phyloP scores from a whole-genome alignment of 768 basidiomycete species.

The Termitomyces sp. region DNA sequence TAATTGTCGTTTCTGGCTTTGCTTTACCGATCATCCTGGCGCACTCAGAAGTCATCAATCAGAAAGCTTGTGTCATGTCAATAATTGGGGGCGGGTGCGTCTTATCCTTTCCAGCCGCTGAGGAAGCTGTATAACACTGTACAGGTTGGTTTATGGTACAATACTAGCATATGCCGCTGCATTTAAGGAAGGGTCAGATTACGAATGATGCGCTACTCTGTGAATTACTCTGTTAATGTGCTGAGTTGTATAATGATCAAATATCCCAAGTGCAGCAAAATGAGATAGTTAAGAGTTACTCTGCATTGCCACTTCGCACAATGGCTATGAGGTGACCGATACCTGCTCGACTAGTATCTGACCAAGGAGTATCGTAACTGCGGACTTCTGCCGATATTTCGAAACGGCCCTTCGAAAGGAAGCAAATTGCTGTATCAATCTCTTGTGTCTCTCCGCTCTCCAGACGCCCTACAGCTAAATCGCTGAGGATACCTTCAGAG shows the following conservation, averaged over 20 bases:
- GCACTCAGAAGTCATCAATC: conserved; percentile 83
- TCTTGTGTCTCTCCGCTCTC: conserved; percentile 45
- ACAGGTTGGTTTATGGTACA: conserved; percentile 81
- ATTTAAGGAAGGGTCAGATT: conserved; percentile 80
- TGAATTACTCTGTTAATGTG: conserved; percentile 7
- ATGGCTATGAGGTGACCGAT: conserved; percentile 34
- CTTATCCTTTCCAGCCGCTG: neutral
- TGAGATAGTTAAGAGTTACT: neutral
- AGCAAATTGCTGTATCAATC: conserved; percentile 57
- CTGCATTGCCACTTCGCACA: conserved; percentile 19
- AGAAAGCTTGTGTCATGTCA: conserved; percentile 88
- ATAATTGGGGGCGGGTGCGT: conserved; percentile 88
- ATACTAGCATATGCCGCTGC: conserved; percentile 84
- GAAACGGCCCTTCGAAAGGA: conserved; percentile 68
- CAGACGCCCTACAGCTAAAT: conserved; percentile 62
- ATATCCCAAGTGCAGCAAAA: neutral
- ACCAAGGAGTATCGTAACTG: conserved; percentile 20
- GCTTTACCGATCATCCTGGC: conserved; percentile 89
- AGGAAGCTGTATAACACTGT: neutral
- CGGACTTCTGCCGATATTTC: conserved; percentile 41
- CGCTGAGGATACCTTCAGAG: conserved; percentile 58
- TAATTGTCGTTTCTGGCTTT: conserved; percentile 89
- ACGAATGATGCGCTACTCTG: conserved; percentile 39
- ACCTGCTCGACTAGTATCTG: conserved; percentile 26
- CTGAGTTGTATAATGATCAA: conserved; percentile 7